Conservation (phyloP, 768 basidiomycete species). For the Botryobasidium botryosum region DNA sequence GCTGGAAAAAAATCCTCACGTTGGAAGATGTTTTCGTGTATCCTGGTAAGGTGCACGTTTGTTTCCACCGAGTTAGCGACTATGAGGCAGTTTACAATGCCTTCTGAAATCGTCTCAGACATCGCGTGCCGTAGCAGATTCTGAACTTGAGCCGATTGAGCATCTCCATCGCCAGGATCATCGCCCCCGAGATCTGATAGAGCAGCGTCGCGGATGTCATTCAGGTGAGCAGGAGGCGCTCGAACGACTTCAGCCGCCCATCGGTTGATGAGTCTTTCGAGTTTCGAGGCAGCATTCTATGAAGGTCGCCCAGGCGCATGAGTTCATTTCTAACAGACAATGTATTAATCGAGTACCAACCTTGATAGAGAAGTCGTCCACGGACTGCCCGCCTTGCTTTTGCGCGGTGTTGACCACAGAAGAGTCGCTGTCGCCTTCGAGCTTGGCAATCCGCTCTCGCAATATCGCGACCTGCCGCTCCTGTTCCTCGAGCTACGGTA, state of each 20-base stretch:
- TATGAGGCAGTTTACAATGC: constrained; percentile 70
- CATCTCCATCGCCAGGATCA: constrained; percentile 26
- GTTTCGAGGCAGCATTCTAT: constrained; percentile 64
- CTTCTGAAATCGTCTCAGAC: constrained; percentile 51
- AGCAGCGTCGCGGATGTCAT: constrained; percentile 38
- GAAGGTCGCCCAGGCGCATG: neutral
- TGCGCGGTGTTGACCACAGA: constrained; percentile 17
- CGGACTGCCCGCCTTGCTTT: constrained; percentile 39
- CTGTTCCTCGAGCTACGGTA: constrained; percentile 63
- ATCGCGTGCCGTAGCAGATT: constrained; percentile 67
- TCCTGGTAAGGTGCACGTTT: constrained; percentile 66
- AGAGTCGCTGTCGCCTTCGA: constrained; percentile 45
- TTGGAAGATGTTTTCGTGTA: constrained; percentile 77
- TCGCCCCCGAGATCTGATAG: constrained; percentile 40
- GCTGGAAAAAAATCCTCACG: constrained; percentile 30
- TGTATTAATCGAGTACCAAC: constrained; percentile 23
- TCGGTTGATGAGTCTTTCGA: constrained; percentile 71
- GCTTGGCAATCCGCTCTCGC: constrained; percentile 46
- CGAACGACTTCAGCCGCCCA: constrained; percentile 70
- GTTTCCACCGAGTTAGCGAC: constrained; percentile 76
- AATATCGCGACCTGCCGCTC: constrained; percentile 66
- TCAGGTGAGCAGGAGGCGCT: constrained; percentile 34
- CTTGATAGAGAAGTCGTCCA: constrained; percentile 83
- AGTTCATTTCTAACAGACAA: neutral
- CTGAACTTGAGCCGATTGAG: constrained; percentile 53